These are phyloP conservation scores for Albizia julibrissin DNA, from an alignment of 306 rosid genomes.

Conservation along the genomic window DNA sequence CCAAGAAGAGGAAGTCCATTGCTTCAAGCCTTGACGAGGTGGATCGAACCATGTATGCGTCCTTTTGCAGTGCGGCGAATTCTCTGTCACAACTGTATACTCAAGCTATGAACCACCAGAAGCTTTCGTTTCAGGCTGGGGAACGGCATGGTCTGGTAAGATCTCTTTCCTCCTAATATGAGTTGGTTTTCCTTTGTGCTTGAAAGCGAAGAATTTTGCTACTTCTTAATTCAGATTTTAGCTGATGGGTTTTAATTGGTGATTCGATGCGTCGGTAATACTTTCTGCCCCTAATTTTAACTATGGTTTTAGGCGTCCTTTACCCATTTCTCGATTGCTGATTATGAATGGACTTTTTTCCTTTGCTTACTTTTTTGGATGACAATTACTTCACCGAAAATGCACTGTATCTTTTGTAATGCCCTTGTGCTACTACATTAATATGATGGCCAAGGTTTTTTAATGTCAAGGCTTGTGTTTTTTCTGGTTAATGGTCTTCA, in stretches of 20 bases:
- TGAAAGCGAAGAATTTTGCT: too few relatives aligned
- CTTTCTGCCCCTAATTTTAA: background rate
- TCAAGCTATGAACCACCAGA: constrained; percentile 55
- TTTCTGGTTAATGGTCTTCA: background rate
- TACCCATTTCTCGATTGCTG: background rate
- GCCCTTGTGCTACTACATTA: background rate
- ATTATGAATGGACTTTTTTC: background rate
- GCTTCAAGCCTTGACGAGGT: constrained; percentile 54
- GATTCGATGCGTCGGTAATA: background rate
- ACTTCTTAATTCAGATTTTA: background rate
- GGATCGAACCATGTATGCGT: constrained; percentile 57
- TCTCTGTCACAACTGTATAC: constrained; percentile 55
- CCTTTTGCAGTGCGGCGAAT: constrained; percentile 55
- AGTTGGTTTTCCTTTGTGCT: background rate
- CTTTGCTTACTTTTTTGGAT: background rate
- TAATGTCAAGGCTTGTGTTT: background rate
- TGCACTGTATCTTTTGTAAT: background rate
- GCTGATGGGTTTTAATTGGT: background rate
- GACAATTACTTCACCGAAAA: background rate
- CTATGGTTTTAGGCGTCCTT: background rate
- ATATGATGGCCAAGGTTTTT: background rate
- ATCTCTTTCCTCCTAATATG: background rate
- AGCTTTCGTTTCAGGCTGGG: constrained; percentile 57
- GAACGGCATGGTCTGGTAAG: constrained; percentile 58
- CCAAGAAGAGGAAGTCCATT: constrained; percentile 58